Conservation (phyloP, 108 stramenopile species). For the Mediolabrus comicus region DNA sequence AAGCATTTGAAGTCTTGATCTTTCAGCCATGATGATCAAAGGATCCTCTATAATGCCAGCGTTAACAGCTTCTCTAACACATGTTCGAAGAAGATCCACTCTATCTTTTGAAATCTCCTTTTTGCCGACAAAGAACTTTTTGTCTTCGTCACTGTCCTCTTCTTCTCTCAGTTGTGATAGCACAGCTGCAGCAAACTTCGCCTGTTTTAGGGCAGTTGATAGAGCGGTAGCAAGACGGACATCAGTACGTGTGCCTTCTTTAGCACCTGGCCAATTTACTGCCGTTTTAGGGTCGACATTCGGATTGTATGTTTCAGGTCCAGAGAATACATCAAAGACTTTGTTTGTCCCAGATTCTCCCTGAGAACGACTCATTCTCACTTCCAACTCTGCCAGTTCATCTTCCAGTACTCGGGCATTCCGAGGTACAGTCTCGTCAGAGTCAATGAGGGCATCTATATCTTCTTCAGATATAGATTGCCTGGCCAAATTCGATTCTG, state of each 20-base stretch:
- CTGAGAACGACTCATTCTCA: slow-evolving; percentile 60
- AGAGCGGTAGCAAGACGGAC: slow-evolving; percentile 66
- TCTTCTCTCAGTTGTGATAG: slow-evolving; percentile 56
- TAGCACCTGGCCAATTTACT: slow-evolving; percentile 84
- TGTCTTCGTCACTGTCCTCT: slow-evolving; percentile 8
- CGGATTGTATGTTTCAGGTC: slow-evolving; percentile 81
- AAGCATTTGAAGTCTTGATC: slow-evolving; percentile 68
- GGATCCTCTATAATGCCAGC: slow-evolving; percentile 79
- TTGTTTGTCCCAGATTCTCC: slow-evolving; percentile 63
- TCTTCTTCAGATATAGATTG: slow-evolving; percentile 45
- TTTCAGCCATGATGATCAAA: slow-evolving; percentile 52
- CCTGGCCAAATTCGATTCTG: slow-evolving; percentile 12
- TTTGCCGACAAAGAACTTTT: slow-evolving; percentile 60
- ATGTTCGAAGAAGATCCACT: slow-evolving; percentile 59
- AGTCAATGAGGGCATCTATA: slow-evolving; percentile 65
- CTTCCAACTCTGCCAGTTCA: slow-evolving; percentile 76
- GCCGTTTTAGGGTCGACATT: slow-evolving; percentile 79
- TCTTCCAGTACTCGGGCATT: slow-evolving; percentile 76
- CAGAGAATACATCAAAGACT: slow-evolving; percentile 80
- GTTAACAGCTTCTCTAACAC: slow-evolving; percentile 61
- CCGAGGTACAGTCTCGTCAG: slow-evolving; percentile 66
- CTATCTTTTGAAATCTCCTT: slow-evolving; percentile 55
- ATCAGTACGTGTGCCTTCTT: slow-evolving; percentile 63
- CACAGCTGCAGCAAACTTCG: slow-evolving; percentile 75
- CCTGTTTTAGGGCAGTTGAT: slow-evolving; percentile 69